Conservation (phyloP, 208 protist genomes). For the Leishmania aethiopica region DNA sequence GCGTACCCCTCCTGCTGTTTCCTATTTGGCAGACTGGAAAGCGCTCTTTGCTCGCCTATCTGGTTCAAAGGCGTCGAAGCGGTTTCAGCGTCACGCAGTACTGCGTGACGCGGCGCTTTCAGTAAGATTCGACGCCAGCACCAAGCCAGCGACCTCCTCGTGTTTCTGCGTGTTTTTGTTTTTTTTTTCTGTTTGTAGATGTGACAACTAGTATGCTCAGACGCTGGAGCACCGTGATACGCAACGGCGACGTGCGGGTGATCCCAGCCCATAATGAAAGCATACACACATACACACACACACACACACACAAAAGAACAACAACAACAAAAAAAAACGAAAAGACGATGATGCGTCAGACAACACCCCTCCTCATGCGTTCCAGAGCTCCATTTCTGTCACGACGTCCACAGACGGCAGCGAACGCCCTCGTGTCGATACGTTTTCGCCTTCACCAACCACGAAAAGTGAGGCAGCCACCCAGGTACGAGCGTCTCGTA, state of each 20-base stretch:
- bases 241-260: background rate
- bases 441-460: slow-evolving; percentile 33
- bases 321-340: too few relatives aligned
- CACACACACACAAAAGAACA: background rate
- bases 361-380: background rate
- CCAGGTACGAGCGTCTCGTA: slow-evolving; percentile 44
- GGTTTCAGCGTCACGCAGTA: too few relatives aligned
- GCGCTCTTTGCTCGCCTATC: background rate
- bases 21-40: background rate
- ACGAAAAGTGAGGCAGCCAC: slow-evolving; percentile 42
- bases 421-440: background rate
- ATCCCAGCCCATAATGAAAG: background rate
- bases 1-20: background rate
- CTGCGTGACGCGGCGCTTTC: background rate
- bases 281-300: background rate
- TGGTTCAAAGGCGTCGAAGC: background rate
- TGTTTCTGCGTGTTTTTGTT: too few relatives aligned
- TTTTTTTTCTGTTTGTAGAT: background rate
- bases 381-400: background rate
- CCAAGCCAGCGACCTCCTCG: background rate
- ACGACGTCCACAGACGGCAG: slow-evolving; percentile 39
- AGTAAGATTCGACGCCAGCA: background rate
- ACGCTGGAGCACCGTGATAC: background rate
- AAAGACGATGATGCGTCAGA: background rate
- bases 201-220: background rate